Percentiles rank a stretch among this genome's conserved stretches.
These are phyloP conservation scores for Gelatoporia subvermispora DNA, from an alignment of 768 basidiomycete genomes.

Conservation along the genomic window DNA sequence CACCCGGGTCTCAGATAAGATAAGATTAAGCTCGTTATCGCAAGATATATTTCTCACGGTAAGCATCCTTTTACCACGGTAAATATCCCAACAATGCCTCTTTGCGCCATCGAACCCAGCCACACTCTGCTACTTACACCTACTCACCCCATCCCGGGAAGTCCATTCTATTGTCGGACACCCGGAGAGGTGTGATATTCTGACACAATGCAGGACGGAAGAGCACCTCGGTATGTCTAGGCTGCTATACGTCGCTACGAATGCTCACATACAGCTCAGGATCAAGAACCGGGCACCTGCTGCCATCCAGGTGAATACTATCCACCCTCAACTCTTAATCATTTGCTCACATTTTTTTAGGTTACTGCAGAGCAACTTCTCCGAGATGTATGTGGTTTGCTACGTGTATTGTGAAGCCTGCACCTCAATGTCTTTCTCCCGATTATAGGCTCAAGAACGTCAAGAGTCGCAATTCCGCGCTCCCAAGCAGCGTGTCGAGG, in stretches of 20 bases:
- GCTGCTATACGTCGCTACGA: not conserved
- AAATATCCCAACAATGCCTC: too few relatives aligned
- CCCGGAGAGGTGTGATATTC: not conserved
- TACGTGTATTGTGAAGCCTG: not conserved
- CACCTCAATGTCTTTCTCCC: conserved; percentile 1
- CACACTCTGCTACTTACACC: too few relatives aligned
- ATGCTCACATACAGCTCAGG: conserved; percentile 28
- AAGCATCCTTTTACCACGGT: too few relatives aligned
- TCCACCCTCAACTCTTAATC: not conserved
- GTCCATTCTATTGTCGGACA: too few relatives aligned
- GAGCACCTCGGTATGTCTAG: conserved; percentile 60
- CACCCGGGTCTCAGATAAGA: not conserved
- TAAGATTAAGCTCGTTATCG: too few relatives aligned
- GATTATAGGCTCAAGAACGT: conserved; percentile 86
- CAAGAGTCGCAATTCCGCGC: conserved; percentile 91
- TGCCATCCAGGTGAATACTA: conserved; percentile 69
- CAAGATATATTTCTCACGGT: too few relatives aligned
- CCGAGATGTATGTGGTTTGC: conserved; percentile 73
- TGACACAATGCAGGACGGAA: conserved; percentile 67
- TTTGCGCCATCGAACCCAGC: too few relatives aligned
- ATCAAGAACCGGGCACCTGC: conserved; percentile 97
- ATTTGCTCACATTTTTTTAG: conserved; percentile 37
- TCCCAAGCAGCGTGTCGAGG: conserved; percentile 93
- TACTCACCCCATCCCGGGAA: too few relatives aligned
- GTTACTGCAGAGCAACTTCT: conserved; percentile 98